Evolutionary conservation across 2,329 filamentous ascomycete species (phyloP), one percentile per base, ranked within the genome.

Genomic region (Albifimbria verrucaria): DNA sequence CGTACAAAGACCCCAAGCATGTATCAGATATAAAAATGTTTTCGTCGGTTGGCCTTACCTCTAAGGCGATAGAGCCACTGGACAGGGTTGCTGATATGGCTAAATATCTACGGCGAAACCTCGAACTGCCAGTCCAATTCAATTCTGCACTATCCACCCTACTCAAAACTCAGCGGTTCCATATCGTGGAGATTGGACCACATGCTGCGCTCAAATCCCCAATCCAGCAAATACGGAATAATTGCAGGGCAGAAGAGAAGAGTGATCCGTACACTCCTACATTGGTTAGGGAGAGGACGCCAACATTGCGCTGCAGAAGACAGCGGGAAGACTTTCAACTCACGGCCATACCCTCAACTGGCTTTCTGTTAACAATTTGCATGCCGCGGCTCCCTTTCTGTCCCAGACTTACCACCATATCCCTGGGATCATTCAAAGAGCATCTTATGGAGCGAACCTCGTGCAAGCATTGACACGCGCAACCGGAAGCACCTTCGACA

Each of bases 171-270:
- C 12, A 9, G n/a, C 32, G 36, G 17, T 48, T 20, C 9, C 46
- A 48, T 2, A 54, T 61, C 20, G 28, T 65, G 2, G 62, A 64
- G 47, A 25, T 65, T 7, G 62, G 62, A 0, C 60, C 62, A 1
- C 62, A 65, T 21, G 44, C 58, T 1, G 57, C 60, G 1, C 54
- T 65, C 2, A 49, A 54, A 10, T 54, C 61, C 1, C 61, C 61
- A 2, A 28, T 65, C 10, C 46, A 55, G 2, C 32, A 39, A n/a
- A 39, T 39, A 17, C 32, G 32, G 11, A 39, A 20, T 7, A 21
- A 11, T 20, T 11, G 12, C 18, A 21, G 12, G 18, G 11, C 22
- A 11, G 42, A 44, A 20, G 15, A 20, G 17, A 48, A 15, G 15
- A 36, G n/a, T 9, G 23, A 20, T 5, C 24, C 47, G 7, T 60